Evolutionary conservation across 2,329 filamentous ascomycete species (phyloP).

Genomic region (Claviceps arundinis): DNA sequence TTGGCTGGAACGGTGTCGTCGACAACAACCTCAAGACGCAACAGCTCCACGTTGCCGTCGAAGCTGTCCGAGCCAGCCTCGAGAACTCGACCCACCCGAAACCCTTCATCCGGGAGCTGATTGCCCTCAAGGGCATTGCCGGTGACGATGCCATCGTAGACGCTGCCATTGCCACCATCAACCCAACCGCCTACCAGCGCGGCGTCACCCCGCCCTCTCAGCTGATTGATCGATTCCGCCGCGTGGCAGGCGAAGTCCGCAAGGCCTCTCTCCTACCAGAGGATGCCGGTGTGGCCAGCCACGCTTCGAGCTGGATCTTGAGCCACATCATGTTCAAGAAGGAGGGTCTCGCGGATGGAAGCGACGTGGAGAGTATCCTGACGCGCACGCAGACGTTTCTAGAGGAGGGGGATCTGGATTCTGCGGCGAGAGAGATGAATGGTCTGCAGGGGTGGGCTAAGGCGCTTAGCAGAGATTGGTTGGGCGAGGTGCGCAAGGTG

Average conservation of each 20-base stretch:
- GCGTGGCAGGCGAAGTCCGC: conserved; percentile 80
- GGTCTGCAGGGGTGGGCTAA: conserved; percentile 86
- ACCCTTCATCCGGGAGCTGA: conserved; percentile 84
- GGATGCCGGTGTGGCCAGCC: conserved; percentile 85
- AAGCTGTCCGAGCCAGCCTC: conserved; percentile 76
- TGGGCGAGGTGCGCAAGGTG: conserved; percentile 79
- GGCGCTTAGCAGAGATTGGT: conserved; percentile 87
- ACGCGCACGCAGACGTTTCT: conserved; percentile 79
- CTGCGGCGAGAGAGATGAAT: conserved; percentile 90
- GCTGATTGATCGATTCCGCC: conserved; percentile 89
- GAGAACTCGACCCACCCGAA: conserved; percentile 57
- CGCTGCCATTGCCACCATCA: conserved; percentile 92
- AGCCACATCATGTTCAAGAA: conserved; percentile 97
- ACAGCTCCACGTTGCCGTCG: conserved; percentile 89
- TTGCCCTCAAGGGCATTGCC: conserved; percentile 87
- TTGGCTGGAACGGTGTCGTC: conserved; percentile 81
- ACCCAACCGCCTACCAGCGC: conserved; percentile 83
- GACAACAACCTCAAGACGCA: conserved; percentile 87
- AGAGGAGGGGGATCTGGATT: conserved; percentile 86
- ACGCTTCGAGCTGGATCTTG: conserved; percentile 78
- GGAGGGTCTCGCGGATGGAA: conserved; percentile 65
- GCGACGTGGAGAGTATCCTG: conserved; percentile 89
- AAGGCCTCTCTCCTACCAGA: conserved; percentile 89
- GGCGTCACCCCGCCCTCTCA: conserved; percentile 74
- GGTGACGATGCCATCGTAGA: conserved; percentile 74